A percentile compares a stretch with the other conserved stretches of the same genome.
These are phyloP conservation scores for Elaeis oleifera DNA, from an alignment of 202 grass and related monocot genomes.

Conservation along the genomic window DNA sequence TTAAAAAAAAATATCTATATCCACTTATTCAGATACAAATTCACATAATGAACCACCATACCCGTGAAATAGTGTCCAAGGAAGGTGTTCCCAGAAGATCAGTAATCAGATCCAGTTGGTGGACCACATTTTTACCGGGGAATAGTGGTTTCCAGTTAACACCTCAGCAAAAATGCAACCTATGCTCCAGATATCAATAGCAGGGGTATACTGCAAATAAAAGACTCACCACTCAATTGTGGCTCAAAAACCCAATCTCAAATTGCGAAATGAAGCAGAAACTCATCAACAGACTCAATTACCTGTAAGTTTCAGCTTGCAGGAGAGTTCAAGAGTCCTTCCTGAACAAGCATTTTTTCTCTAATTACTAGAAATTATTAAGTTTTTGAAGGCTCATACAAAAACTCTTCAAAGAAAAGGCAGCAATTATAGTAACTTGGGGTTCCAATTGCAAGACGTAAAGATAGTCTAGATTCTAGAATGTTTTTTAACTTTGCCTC, in stretches of 20 bases:
- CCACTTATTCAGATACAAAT: slow-evolving; percentile 2
- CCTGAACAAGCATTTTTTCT: slow-evolving; percentile 14
- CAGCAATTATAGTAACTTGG: no score
- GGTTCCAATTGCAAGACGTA: no score
- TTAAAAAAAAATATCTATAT: no score
- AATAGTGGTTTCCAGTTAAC: slow-evolving; percentile 51
- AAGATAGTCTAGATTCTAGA: no score
- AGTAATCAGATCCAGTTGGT: slow-evolving; percentile 63
- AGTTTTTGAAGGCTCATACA: background rate
- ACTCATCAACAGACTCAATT: slow-evolving; percentile 3
- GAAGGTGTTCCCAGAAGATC: slow-evolving; percentile 57
- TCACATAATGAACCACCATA: slow-evolving; percentile 11
- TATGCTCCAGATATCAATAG: slow-evolving; percentile 69
- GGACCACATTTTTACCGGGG: slow-evolving; percentile 73
- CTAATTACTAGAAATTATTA: slow-evolving; percentile 10
- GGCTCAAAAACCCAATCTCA: no score
- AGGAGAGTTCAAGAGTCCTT: slow-evolving; percentile 5
- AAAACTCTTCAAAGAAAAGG: no score
- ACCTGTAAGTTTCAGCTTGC: slow-evolving; percentile 9
- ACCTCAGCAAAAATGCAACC: slow-evolving; percentile 59
- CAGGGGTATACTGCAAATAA: slow-evolving; percentile 53
- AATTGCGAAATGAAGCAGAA: no score
- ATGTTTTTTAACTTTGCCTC: no score
- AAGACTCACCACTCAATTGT: background rate
- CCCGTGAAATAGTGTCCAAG: slow-evolving; percentile 55